Base-by-base conservation (phyloP, 2,329 filamentous ascomycete species). In the Ceratocystis albifundus region DNA sequence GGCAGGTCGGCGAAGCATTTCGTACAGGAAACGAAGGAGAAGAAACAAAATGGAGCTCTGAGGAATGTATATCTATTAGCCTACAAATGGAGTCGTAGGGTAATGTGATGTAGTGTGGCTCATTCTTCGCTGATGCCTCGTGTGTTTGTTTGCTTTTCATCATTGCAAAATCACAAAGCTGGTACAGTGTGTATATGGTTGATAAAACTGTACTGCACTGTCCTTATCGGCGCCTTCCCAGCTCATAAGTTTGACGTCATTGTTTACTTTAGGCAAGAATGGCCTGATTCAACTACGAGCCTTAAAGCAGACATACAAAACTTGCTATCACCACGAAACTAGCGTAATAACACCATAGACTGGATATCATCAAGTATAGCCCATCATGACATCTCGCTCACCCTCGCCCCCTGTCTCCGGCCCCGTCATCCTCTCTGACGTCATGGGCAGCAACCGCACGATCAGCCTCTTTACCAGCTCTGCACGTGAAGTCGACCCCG, bases 381-480 rank as follows among this genome's bases (percentile, higher is more conserved):
- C 20, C 30, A 28, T 45, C 20, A 44, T 30, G 36, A 46, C 20
- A 22, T 62, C 7, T 28, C 20, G 7, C 25, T 46, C 17, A 17
- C 41, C 55, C 10, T 22, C 61, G 5, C 61, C 22, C n/a, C 62
- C 28, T 17, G 10, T 15, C 53, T 61, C 64, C 30, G 57, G 30
- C 17, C 30, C 15, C 10, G 25, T 93, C 41, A 84, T 90, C 68
- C 84, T 97, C 66, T 88, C 88, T 53, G 93, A 97, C 75, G 87
- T 96, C 44, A 86, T 96, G 70, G 88, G 88, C 48, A 86, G 86
- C 70, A 86, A 90, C 66, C 86, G 88, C 71, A 83, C 80, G 68
- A 88, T 96, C 73, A 91, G 90, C 69, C 86, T 92, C 70, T 97
- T 96, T 76, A 88, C 90, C 36, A 85, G 86, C 53, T 85, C 96